Base-by-base conservation (phyloP, 306 rosid genomes). In the Cucumis melo region DNA sequence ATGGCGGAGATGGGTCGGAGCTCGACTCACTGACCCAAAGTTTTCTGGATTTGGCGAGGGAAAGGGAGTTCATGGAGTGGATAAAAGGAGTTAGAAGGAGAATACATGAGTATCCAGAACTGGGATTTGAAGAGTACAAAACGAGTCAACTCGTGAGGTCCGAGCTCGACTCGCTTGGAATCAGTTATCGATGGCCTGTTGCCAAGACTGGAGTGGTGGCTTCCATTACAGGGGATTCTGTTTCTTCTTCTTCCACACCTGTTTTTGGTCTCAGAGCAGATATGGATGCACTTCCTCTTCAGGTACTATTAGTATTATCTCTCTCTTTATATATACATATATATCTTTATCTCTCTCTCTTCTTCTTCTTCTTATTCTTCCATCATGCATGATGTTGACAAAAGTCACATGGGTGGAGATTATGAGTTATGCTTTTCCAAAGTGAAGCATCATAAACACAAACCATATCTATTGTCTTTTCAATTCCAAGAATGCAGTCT, bases 201-300 rank as follows among this genome's bases (percentile, higher is more conserved):
- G 87, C 87, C 39, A 51, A 75, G 54, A 86, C 85, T 61, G 85
- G 87, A 15, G 62, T 86, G 23, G 86, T 83, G 27, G 85, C 88
- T 78, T 60, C 84, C 24, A 63, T 85, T 41, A 42, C 8, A 60
- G 58, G 44, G 34, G 24, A 80, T 39, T 23, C 78, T 15, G 29
- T 64, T 38, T 78, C 78, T 34, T 83, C 36, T 9, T 79, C 78
- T 32, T 77, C 77, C 60, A 75, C 57, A 20, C 88, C 84, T 34
- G 77, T 78, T 54, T 86, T 86, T 39, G 87, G 85, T 38, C 80
- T 86, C 59, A 79, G 83, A 73, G 87, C 89, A 13, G 87, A 83
- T 78, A 86, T 83, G 89, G 89, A 83, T 76, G 89, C 83, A 27
- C 86, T 82, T 46, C 86, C 86, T 50, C 41, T 86, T 29, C 83